Evolutionary conservation across 2,329 filamentous ascomycete genomes (phyloP), one percentile per base, ranked within the genome.

Genomic region (Monilinia fructigena): DNA sequence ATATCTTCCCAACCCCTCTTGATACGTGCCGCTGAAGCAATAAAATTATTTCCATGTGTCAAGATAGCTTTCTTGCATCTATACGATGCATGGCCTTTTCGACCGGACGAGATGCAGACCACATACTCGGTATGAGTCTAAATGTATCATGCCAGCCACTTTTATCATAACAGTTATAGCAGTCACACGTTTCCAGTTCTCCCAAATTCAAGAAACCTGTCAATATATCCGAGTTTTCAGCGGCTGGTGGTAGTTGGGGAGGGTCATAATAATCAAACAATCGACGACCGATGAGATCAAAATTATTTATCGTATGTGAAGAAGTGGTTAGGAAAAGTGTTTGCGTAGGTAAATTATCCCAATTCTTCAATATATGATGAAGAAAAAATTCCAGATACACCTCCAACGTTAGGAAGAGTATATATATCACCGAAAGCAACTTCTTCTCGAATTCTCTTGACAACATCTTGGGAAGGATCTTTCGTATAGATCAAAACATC

Each of bases 21-120:
- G 7, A 83, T 79, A 0, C 82, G 76, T 6, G 73, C 74, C 0
- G 79, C 79, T 1, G 79, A 81, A 3, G 77, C 79, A 48, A 82
- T 73, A 70, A 84, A 83, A 61, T 82, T 79, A 20, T 82, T 82
- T 55, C 80, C 79, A 68, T 81, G 81, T 3, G 78, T 80, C 8
- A 82, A 68, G 16, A 78, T 72, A 0, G 80, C 75, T 38, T 72
- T 70, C 2, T 75, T 72, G 65, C 77, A 78, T 20, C 67, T 67
- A 11, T 58, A 20, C 20, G 54, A 5, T 1, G 62, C 7, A 11
- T 59, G n/a, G 14, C 18, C 53, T 7, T 74, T 71, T 75, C 55
- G 47, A 70, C 69, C 0, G 71, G 71, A n/a, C 75, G 72, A 4
- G 74, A 71, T 28, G 74, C 72, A 20, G 70, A 68, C 77, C 62